phyloP scores from a whole-genome alignment of 2,329 filamentous ascomycete species.

The Allantophomopsis cytisporea region DNA sequence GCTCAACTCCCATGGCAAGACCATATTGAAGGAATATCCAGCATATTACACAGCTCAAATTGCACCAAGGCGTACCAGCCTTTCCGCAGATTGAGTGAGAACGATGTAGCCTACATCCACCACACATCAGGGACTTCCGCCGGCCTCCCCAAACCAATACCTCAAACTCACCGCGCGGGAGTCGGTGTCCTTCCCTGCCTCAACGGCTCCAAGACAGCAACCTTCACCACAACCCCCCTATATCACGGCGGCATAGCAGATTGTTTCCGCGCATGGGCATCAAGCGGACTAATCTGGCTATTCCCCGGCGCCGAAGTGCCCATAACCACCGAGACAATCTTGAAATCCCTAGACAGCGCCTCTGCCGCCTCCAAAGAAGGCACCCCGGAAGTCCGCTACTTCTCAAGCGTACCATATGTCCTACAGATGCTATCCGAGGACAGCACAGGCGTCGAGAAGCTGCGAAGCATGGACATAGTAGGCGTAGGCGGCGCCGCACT shows the following conservation, averaged over 20 bases:
- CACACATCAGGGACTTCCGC: conserved; percentile 54
- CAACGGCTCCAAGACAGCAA: conserved; percentile 23
- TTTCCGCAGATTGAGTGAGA: neutral
- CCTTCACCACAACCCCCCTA: conserved; percentile 51
- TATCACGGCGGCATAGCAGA: conserved; percentile 55
- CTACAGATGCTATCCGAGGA: conserved; percentile 36
- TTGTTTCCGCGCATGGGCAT: conserved; percentile 46
- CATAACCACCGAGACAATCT: conserved; percentile 39
- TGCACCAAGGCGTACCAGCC: neutral
- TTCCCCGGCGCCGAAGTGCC: conserved; percentile 42
- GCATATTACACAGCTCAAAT: too few species aligned
- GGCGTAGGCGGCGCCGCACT: conserved; percentile 51
- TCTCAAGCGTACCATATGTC: conserved; percentile 47
- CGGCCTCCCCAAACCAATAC: conserved; percentile 48
- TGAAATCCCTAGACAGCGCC: conserved; percentile 28
- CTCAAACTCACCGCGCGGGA: conserved; percentile 39
- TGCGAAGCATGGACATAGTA: conserved; percentile 42
- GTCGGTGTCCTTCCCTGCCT: conserved; percentile 39
- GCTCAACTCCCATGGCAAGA: too few species aligned
- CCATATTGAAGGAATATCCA: too few species aligned
- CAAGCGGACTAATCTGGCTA: conserved; percentile 43
- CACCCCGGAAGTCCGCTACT: conserved; percentile 32
- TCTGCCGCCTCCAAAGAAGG: conserved; percentile 8
- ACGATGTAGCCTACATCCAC: conserved; percentile 39
- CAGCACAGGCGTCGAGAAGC: conserved; percentile 22